phyloP scores from a whole-genome alignment of 345 rosid genomes.

The Eucalyptus caleyi region DNA sequence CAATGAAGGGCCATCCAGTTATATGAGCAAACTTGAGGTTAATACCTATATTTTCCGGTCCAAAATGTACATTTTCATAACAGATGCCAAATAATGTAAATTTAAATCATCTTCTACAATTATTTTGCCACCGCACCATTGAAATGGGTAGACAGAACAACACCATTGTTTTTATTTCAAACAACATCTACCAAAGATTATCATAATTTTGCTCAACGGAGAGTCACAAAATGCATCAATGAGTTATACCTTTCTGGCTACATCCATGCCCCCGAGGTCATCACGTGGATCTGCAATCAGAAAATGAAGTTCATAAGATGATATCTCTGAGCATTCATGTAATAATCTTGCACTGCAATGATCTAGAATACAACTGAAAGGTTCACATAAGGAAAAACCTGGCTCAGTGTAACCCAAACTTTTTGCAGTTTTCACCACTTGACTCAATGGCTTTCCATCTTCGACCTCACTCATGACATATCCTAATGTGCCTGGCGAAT shows the following conservation, averaged over 20 bases:
- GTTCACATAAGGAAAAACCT: constrained; percentile 29
- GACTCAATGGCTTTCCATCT: constrained; percentile 81
- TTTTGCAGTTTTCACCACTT: constrained; percentile 83
- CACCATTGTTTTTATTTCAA: neutral
- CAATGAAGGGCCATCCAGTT: neutral
- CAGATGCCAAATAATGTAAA: neutral
- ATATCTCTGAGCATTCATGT: neutral
- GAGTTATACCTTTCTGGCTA: constrained; percentile 75
- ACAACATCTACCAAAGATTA: neutral
- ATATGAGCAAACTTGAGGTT: neutral
- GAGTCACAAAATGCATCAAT: neutral
- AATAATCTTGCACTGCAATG: neutral
- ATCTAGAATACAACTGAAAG: neutral
- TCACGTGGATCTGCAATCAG: constrained; percentile 82
- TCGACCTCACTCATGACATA: constrained; percentile 95
- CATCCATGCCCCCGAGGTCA: constrained; percentile 95
- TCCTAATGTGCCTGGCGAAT: constrained; percentile 63
- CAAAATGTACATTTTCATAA: neutral
- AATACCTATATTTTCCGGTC: neutral
- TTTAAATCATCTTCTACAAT: neutral
- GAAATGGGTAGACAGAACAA: neutral
- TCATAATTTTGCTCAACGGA: neutral
- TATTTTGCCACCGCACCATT: neutral
- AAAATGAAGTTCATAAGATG: neutral
- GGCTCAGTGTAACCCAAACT: constrained; percentile 92